Evolutionary conservation across 2,329 filamentous ascomycete genomes (phyloP), one percentile per base, ranked within the genome.

Genomic region (Pseudopithomyces maydicus): DNA sequence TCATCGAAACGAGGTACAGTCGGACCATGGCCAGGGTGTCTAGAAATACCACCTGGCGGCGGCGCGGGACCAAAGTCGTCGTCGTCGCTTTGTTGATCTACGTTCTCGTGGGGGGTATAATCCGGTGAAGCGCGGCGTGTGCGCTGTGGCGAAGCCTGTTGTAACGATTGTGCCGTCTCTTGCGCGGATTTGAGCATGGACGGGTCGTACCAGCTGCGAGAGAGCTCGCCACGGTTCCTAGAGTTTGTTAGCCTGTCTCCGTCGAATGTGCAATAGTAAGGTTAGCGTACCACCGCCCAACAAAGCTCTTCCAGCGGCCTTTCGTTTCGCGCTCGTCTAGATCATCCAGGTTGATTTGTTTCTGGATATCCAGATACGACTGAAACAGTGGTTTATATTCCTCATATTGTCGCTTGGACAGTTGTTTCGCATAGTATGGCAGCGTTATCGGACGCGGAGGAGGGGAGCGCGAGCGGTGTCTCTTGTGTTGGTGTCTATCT

Each of bases 131-230:
- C 63, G 44, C 64, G 68, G 20, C 52, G 65, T 15, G 47, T 51
- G 6, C 53, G 56, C 10, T 54, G 56, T 5, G 62, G 59, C 7
- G 67, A 63, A 35, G 29, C 38, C 36, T 23, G 12, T 26, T 47
- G 52, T 48, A 68, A 69, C 3, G 63, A 55, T 26, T 68, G 56
- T 3, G 71, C 65, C 0, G 70, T 71, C 42, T 73, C 66, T 59
- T 81, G 77, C 17, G 82, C 84, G 54, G 78, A 82, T 61, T 81
- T 74, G 59, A 91, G 86, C 62, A 87, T 90, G 56, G 84, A 84
- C 7, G 92, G 90, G 70, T 96, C 91, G 77, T 98, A 99, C 94
- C 94, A 99, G 45, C 91, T 91, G 75, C 94, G 89, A 4, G 90
- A 89, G 61, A 98, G 81, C 78, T 94, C 91, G 71, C 88, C 89